Evolutionary conservation across 2,329 filamentous ascomycete species (phyloP).

Genomic region (Nemania bipapillata): DNA sequence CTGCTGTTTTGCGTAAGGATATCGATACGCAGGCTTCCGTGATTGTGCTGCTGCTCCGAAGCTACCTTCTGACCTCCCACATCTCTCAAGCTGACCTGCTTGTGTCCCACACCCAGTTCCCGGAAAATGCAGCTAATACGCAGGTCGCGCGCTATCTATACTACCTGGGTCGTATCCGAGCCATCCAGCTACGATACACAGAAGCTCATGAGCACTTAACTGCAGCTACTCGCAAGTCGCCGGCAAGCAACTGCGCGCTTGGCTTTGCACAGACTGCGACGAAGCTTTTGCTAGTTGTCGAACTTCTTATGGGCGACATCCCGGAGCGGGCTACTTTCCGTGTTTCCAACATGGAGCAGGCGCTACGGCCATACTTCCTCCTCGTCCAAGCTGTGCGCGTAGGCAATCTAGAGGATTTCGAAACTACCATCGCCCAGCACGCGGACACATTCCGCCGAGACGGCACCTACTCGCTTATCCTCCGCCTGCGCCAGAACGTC

Average conservation of each 20-base stretch:
- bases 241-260: slow-evolving; percentile 85
- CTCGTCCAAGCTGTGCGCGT: slow-evolving; percentile 95
- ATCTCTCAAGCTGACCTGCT: slow-evolving; percentile 96
- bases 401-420: slow-evolving; percentile 93
- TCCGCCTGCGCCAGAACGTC: slow-evolving; percentile 95
- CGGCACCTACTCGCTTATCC: slow-evolving; percentile 92
- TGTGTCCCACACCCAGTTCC: slow-evolving; percentile 95
- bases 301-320: slow-evolving; percentile 98
- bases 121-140: slow-evolving; percentile 93
- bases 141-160: slow-evolving; percentile 97
- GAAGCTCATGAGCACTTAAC: slow-evolving; percentile 95
- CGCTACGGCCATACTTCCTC: slow-evolving; percentile 90
- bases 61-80: slow-evolving; percentile 94
- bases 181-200: slow-evolving; percentile 95
- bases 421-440: slow-evolving; percentile 84
- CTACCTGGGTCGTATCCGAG: slow-evolving; percentile 94
- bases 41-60: slow-evolving; percentile 92
- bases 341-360: slow-evolving; percentile 83
- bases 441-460: slow-evolving; percentile 89
- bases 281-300: slow-evolving; percentile 95
- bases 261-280: slow-evolving; percentile 96
- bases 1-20: slow-evolving; percentile 95
- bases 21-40: slow-evolving; percentile 96
- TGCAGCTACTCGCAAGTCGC: slow-evolving; percentile 93
- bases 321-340: slow-evolving; percentile 95